Conservation (phyloP, 164 flowering plant species). For the Warburgia ugandensis region DNA sequence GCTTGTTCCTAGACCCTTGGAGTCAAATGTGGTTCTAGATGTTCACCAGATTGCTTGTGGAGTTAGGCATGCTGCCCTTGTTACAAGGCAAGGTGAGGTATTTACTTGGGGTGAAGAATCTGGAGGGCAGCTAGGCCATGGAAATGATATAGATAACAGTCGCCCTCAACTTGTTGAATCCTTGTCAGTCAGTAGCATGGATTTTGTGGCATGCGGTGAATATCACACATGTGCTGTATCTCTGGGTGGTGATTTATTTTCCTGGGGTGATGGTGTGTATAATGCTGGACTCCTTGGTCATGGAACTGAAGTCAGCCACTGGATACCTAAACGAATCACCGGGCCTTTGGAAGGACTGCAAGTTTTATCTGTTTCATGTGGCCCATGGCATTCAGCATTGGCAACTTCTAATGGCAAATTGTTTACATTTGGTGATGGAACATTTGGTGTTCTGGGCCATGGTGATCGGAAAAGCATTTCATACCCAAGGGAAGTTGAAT, state of each 20-base stretch:
- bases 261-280: constrained; percentile 85
- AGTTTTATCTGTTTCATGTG: constrained; percentile 69
- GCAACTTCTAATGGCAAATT: constrained; percentile 51
- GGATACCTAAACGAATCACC: constrained; percentile 70
- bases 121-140: constrained; percentile 91
- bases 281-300: constrained; percentile 76
- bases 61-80: constrained; percentile 73
- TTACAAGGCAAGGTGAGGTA: constrained; percentile 88
- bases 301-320: constrained; percentile 64
- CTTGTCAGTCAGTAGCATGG: constrained; percentile 48
- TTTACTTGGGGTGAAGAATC: constrained; percentile 95
- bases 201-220: constrained; percentile 75
- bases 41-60: constrained; percentile 84
- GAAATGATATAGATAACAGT: constrained; percentile 44
- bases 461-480: constrained; percentile 55
- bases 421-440: constrained; percentile 82
- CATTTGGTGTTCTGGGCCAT: constrained; percentile 84
- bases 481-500: constrained; percentile 62
- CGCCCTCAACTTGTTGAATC: constrained; percentile 68
- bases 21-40: constrained; percentile 78
- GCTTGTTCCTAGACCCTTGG: constrained; percentile 63
- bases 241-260: constrained; percentile 54
- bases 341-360: constrained; percentile 77
- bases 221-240: constrained; percentile 82
- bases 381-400: constrained; percentile 83